Conservation (phyloP, 2,329 filamentous ascomycete genomes). For the Orbilia quercus region DNA sequence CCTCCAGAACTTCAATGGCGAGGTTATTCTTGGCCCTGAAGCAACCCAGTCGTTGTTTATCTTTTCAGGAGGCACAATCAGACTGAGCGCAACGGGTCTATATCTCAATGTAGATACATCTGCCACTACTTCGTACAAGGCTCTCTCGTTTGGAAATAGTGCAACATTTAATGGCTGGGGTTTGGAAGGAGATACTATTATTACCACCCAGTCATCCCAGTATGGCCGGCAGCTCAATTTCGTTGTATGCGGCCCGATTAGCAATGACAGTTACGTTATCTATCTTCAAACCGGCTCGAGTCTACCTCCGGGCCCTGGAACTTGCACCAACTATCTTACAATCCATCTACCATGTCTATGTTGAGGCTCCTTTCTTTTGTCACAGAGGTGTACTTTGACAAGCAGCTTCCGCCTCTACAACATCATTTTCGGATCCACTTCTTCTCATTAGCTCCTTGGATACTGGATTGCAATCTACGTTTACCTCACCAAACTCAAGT, state of each 20-base stretch:
- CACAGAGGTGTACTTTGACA: too few relatives aligned
- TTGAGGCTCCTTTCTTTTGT: too few relatives aligned
- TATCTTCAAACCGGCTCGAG: constrained; percentile 69
- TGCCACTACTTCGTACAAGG: constrained; percentile 67
- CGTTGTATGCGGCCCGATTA: constrained; percentile 66
- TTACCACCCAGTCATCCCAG: constrained; percentile 65
- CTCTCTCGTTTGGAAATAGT: constrained; percentile 65
- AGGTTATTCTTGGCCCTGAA: constrained; percentile 69
- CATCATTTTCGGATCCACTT: too few relatives aligned
- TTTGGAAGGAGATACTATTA: constrained; percentile 67
- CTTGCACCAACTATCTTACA: constrained; percentile 68
- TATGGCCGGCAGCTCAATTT: constrained; percentile 69
- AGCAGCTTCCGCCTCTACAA: too few relatives aligned
- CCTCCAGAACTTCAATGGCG: constrained; percentile 64
- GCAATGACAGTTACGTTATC: constrained; percentile 65
- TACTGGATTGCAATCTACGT: too few relatives aligned
- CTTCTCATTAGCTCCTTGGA: too few relatives aligned
- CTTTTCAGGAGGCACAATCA: constrained; percentile 66
- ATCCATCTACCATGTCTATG: constrained; percentile 69
- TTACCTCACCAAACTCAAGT: too few relatives aligned
- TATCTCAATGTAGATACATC: constrained; percentile 66
- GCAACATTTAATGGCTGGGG: constrained; percentile 67
- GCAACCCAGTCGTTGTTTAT: constrained; percentile 66
- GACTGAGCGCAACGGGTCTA: constrained; percentile 66
- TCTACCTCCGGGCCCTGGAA: constrained; percentile 65